These are phyloP conservation scores for Ustilago cynodontis DNA, from an alignment of 1,284 basidiomycete genomes.

Conservation along the genomic window DNA sequence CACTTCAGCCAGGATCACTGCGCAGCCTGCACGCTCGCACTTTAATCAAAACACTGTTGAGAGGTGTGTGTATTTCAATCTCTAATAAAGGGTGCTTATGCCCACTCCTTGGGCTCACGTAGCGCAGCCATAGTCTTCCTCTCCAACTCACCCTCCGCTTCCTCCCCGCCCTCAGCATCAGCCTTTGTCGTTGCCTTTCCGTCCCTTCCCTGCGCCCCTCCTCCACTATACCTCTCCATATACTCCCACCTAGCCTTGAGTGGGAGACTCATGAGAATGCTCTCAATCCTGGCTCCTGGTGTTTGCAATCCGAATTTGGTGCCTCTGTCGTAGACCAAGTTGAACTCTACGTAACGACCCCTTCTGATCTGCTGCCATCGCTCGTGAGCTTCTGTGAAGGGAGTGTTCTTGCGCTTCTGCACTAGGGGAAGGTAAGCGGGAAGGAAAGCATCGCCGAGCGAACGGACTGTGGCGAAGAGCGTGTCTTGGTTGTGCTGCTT, in stretches of 20 bases:
- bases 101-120: conserved; percentile 61
- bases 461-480: conserved; percentile 64
- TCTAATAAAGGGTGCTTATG: neutral
- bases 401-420: conserved; percentile 54
- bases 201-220: conserved; percentile 53
- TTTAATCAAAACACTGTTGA: neutral
- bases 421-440: conserved; percentile 67
- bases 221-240: conserved; percentile 61
- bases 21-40: neutral
- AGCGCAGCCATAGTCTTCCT: conserved; percentile 53
- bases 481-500: conserved; percentile 58
- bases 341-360: conserved; percentile 69
- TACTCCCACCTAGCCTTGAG: conserved; percentile 68
- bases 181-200: conserved; percentile 35
- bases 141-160: conserved; percentile 37
- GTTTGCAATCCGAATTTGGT: conserved; percentile 70
- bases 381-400: conserved; percentile 50
- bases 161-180: conserved; percentile 11
- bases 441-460: conserved; percentile 66
- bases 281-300: conserved; percentile 68
- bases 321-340: conserved; percentile 68
- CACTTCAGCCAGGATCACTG: neutral
- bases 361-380: conserved; percentile 66
- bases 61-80: neutral
- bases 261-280: conserved; percentile 69